A percentile compares a stretch with the other conserved stretches of the same genome.
Conservation (phyloP, 257 asterid genomes). For the Craterostigma plantagineum region DNA sequence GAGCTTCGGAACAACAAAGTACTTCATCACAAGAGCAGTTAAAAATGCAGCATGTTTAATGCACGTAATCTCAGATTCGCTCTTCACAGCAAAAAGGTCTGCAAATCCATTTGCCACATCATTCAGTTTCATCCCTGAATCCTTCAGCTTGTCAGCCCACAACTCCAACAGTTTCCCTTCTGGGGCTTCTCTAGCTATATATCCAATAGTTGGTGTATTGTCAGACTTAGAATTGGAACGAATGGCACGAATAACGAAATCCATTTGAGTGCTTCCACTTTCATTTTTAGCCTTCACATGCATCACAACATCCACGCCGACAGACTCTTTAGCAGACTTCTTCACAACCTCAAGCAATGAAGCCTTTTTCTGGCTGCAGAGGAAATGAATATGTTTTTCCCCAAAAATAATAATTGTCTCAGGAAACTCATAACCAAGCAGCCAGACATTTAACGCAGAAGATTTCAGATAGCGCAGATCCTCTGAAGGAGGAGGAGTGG, state of each 20-base stretch:
- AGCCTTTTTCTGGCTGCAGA: constrained; percentile 52
- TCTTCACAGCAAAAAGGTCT: constrained; percentile 49
- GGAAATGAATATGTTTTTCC: constrained; percentile 26
- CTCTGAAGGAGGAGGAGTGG: constrained; percentile 51
- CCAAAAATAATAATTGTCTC: constrained; percentile 60
- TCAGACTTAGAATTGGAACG: constrained; percentile 18
- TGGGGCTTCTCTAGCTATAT: constrained; percentile 35
- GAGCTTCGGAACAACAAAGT: constrained; percentile 47
- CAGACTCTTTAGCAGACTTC: constrained; percentile 27
- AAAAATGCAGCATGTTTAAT: constrained; percentile 51
- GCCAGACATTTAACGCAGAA: constrained; percentile 46
- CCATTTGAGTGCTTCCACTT: constrained; percentile 36
- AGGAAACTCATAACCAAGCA: constrained; percentile 59
- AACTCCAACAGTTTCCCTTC: constrained; percentile 42
- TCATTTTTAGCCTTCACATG: constrained; percentile 38
- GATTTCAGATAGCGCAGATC: constrained; percentile 60
- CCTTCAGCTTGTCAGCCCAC: constrained; percentile 43
- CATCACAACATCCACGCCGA: constrained; percentile 23
- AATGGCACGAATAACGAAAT: constrained; percentile 18
- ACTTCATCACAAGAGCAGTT: constrained; percentile 42
- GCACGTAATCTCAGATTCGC: constrained; percentile 29
- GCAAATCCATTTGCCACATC: constrained; percentile 47
- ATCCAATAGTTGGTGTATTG: constrained; percentile 23
- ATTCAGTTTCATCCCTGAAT: constrained; percentile 20
- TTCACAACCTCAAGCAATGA: constrained; percentile 30